Percentiles rank a stretch among this genome's conserved stretches.
These are phyloP conservation scores for Dalechampia spathulata DNA, from an alignment of 441 rosid genomes.

Conservation along the genomic window DNA sequence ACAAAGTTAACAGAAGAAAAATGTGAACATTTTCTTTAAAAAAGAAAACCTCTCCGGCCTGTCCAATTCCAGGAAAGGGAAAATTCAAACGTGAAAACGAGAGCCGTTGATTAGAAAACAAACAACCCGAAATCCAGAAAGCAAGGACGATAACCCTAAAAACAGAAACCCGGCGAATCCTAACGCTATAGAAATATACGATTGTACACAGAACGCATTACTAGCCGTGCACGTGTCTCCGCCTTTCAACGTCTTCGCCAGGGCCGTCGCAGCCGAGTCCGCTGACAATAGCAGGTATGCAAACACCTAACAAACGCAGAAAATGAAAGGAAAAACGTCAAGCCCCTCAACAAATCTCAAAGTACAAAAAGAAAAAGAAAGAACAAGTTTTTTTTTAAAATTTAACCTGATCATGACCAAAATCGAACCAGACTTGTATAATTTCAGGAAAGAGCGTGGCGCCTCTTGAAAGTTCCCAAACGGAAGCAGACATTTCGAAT, in stretches of 20 bases:
- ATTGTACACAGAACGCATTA: slow-evolving; percentile 65
- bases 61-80: too few relatives aligned
- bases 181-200: slow-evolving; percentile 63
- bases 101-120: slow-evolving; percentile 80
- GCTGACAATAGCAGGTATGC: slow-evolving; percentile 80
- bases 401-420: slow-evolving; percentile 83
- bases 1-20: not conserved
- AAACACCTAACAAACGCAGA: slow-evolving; percentile 58
- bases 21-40: not conserved
- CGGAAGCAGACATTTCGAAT: slow-evolving; percentile 63
- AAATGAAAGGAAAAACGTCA: too few relatives aligned
- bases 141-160: slow-evolving; percentile 57
- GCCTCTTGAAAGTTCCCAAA: slow-evolving; percentile 74
- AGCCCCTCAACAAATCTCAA: not conserved
- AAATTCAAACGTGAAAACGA: slow-evolving; percentile 52
- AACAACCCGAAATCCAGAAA: slow-evolving; percentile 86
- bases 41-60: too few relatives aligned
- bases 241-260: slow-evolving; percentile 55
- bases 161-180: slow-evolving; percentile 81
- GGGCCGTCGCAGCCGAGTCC: slow-evolving; percentile 63
- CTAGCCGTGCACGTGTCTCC: slow-evolving; percentile 43
- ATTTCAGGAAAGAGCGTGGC: slow-evolving; percentile 71
- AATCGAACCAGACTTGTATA: slow-evolving; percentile 90
- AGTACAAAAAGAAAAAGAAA: not conserved
- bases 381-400: not conserved